These are phyloP conservation scores for Aspergillus pseudotamarii DNA, from an alignment of 2,329 filamentous ascomycete genomes.

Conservation along the genomic window DNA sequence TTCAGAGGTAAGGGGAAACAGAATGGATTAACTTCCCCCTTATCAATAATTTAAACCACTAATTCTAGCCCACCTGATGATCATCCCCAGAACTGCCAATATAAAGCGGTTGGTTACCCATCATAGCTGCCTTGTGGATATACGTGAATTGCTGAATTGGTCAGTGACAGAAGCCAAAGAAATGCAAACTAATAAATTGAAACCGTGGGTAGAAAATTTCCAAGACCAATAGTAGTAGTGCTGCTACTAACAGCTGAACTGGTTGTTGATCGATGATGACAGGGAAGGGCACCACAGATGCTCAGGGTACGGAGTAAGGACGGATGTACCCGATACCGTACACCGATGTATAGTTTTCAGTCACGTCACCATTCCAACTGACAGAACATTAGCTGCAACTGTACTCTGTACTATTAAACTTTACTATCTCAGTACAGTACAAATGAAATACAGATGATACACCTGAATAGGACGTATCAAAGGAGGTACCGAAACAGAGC, in stretches of 20 bases:
- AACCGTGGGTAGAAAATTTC: not conserved
- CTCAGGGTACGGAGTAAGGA: not conserved
- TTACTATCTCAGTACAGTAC: not conserved
- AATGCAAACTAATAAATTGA: not conserved
- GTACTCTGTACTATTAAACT: not conserved
- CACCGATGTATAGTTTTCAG: not conserved
- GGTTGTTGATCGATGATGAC: not conserved
- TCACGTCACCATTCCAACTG: not conserved
- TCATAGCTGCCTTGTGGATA: not conserved
- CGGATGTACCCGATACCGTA: conserved; percentile 4
- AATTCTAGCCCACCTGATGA: not conserved
- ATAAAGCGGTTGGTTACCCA: not conserved
- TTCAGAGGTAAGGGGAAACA: not conserved
- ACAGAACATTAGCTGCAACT: not conserved
- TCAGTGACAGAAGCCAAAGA: not conserved
- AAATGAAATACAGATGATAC: too few relatives aligned
- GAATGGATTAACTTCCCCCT: not conserved
- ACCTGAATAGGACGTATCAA: not conserved
- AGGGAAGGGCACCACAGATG: not conserved
- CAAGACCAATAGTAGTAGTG: not conserved
- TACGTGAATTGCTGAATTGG: not conserved
- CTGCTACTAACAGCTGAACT: not conserved
- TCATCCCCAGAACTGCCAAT: not conserved
- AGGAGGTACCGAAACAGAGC: not conserved
- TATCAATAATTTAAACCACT: not conserved